These are phyloP conservation scores for Solanum stenotomum DNA, from an alignment of 257 asterid genomes.

Conservation along the genomic window DNA sequence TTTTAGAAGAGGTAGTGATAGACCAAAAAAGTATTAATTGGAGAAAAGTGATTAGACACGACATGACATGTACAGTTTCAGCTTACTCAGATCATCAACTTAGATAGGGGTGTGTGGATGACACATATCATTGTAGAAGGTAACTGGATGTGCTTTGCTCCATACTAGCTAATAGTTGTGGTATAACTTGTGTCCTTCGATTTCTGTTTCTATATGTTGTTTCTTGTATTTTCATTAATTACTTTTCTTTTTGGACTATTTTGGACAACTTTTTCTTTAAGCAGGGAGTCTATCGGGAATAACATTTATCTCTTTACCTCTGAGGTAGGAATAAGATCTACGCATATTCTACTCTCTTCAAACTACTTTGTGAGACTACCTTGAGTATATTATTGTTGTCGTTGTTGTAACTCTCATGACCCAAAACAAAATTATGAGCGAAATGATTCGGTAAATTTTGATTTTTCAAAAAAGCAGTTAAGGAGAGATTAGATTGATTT, in stretches of 20 bases:
- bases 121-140: not conserved
- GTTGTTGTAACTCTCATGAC: not conserved
- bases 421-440: not conserved
- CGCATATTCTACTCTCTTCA: fast-evolving
- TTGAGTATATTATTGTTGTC: too few relatives aligned
- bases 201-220: not conserved
- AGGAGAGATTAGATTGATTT: not conserved
- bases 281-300: fast-evolving
- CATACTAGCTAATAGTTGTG: not conserved
- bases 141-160: not conserved
- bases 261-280: fast-evolving
- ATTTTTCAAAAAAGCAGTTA: not conserved
- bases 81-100: not conserved
- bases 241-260: not conserved
- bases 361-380: not conserved
- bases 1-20: fast-evolving
- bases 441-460: not conserved
- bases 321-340: not conserved
- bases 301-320: not conserved
- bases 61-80: not conserved
- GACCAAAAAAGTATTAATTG: too few relatives aligned
- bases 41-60: not conserved
- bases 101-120: not conserved
- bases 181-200: not conserved
- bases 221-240: not conserved